Percentiles rank a stretch among this genome's conserved stretches.
phyloP scores from a whole-genome alignment of 345 rosid species.

The Cardamine occulta region DNA sequence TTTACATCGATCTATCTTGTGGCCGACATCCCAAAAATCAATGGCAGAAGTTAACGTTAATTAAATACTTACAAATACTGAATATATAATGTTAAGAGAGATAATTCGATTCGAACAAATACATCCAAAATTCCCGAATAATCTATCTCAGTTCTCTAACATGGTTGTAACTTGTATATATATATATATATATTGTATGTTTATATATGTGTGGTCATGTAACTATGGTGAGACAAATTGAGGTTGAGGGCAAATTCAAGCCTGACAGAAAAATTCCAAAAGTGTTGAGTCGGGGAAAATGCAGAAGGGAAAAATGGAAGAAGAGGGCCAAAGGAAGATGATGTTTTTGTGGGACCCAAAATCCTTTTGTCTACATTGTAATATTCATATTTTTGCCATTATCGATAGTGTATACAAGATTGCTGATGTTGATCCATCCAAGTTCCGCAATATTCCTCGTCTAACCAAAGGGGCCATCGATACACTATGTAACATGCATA shows the following conservation, averaged over 20 bases:
- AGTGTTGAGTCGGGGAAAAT: slow-evolving; percentile 31
- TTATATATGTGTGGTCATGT: slow-evolving; percentile 18
- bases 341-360: slow-evolving; percentile 31
- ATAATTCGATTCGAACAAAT: neutral
- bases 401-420: slow-evolving; percentile 19
- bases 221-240: slow-evolving; percentile 31
- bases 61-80: neutral
- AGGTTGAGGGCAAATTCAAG: slow-evolving; percentile 32
- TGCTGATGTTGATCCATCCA: slow-evolving; percentile 35
- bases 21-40: too few relatives aligned
- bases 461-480: slow-evolving; percentile 40
- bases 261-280: slow-evolving; percentile 44
- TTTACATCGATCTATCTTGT: neutral
- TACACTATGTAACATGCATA: slow-evolving; percentile 34
- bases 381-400: slow-evolving; percentile 27
- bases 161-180: slow-evolving; percentile 2
- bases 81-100: neutral
- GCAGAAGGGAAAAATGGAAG: slow-evolving; percentile 22
- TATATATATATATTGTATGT: neutral
- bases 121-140: neutral
- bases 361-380: slow-evolving; percentile 31
- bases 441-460: slow-evolving; percentile 40
- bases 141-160: slow-evolving; percentile 9
- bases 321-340: slow-evolving; percentile 33
- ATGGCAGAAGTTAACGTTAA: neutral